A percentile compares a stretch with the other conserved stretches of the same genome.
These are phyloP conservation scores for Tylopilus sp. DNA, from an alignment of 768 basidiomycete genomes.

Conservation along the genomic window DNA sequence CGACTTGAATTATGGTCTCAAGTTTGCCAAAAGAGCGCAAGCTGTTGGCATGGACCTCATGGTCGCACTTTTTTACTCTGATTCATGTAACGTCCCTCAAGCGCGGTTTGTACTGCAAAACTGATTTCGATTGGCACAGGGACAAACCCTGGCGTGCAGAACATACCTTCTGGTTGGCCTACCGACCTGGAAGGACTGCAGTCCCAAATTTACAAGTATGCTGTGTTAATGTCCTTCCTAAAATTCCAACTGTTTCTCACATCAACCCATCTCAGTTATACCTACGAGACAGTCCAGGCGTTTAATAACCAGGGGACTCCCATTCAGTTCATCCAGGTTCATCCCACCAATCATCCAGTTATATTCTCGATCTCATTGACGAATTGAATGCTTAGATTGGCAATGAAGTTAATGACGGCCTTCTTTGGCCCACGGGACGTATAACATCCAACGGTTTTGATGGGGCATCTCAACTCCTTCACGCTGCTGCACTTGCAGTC, in stretches of 20 bases:
- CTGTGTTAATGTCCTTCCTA: no score
- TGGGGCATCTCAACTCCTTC: conserved; percentile 28
- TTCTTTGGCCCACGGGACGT: conserved; percentile 5
- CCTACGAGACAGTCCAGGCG: conserved; percentile 1
- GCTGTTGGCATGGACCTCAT: conserved; percentile 12
- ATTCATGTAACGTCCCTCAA: conserved; percentile 7
- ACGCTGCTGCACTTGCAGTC: conserved; percentile 28
- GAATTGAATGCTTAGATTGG: conserved; percentile 6
- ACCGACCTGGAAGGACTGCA: conserved; percentile 9
- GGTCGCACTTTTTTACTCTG: conserved; percentile 9
- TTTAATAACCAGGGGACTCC: conserved; percentile 9
- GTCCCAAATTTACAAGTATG: conserved; percentile 7
- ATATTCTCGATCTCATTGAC: background rate
- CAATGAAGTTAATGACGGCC: conserved; percentile 13
- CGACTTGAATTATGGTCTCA: conserved; percentile 7
- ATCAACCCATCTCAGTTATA: conserved; percentile 1
- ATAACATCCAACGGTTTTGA: conserved; percentile 7
- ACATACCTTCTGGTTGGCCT: conserved; percentile 15
- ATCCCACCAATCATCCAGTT: background rate
- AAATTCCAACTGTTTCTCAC: background rate
- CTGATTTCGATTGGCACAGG: conserved; percentile 4
- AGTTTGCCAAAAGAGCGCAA: conserved; percentile 10
- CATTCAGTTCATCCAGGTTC: conserved; percentile 11
- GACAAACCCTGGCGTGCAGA: conserved; percentile 7
- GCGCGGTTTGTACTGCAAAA: background rate